These are phyloP conservation scores for Austroboletus olivaceoglutinosus DNA, from an alignment of 1,284 basidiomycete genomes.

Conservation along the genomic window DNA sequence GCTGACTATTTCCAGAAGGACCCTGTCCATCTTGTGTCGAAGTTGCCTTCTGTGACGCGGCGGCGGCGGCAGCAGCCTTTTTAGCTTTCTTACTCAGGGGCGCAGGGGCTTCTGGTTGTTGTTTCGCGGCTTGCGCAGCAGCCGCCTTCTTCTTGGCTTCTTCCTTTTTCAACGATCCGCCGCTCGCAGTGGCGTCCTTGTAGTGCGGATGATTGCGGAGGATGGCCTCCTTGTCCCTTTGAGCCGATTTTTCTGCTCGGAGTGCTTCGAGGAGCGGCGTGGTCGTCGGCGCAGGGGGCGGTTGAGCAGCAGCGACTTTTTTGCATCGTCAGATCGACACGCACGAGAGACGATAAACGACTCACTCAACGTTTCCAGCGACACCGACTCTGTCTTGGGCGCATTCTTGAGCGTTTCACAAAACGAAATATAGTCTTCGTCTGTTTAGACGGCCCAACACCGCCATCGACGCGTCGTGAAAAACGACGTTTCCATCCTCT, in stretches of 20 bases:
- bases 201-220: constrained; percentile 68
- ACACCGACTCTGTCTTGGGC: constrained; percentile 53
- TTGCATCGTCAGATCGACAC: constrained; percentile 2
- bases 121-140: constrained; percentile 12
- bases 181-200: constrained; percentile 43
- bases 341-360: not conserved
- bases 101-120: not conserved
- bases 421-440: constrained; percentile 82
- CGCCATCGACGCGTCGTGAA: too few relatives aligned
- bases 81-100: constrained; percentile 42
- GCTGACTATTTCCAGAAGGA: constrained; percentile 12
- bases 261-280: constrained; percentile 89
- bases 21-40: constrained; percentile 12
- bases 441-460: constrained; percentile 47
- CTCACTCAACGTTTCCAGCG: constrained; percentile 65
- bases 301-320: constrained; percentile 59
- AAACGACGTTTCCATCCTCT: not conserved
- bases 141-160: constrained; percentile 49
- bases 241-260: constrained; percentile 73
- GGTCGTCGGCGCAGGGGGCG: constrained; percentile 62
- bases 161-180: constrained; percentile 42
- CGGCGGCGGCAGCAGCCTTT: constrained; percentile 37
- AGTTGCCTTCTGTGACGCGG: constrained; percentile 13
- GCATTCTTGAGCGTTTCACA: constrained; percentile 58
- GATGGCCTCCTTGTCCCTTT: constrained; percentile 69